These are phyloP conservation scores for Macrolepiota dolichaula DNA, from an alignment of 768 basidiomycete genomes.

Conservation along the genomic window DNA sequence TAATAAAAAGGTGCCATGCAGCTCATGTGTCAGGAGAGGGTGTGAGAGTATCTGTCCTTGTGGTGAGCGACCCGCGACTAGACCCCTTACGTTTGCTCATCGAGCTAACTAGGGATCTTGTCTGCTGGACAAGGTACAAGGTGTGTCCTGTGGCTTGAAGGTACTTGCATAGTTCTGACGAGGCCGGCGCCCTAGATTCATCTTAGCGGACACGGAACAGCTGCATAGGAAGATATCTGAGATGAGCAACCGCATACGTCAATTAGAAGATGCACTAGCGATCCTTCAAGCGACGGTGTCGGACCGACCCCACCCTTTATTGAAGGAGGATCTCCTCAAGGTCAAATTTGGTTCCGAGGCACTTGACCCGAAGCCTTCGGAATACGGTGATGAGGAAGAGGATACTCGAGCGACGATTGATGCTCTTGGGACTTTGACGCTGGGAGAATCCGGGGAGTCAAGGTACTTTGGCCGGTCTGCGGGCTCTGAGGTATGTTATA, in stretches of 20 bases:
- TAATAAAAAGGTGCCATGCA: slow-evolving; percentile 50
- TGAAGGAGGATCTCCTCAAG: slow-evolving; percentile 49
- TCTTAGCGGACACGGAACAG: slow-evolving; percentile 63
- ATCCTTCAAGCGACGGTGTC: slow-evolving; percentile 57
- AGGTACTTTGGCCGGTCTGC: slow-evolving; percentile 66
- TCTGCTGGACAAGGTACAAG: slow-evolving; percentile 52
- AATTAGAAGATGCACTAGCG: slow-evolving; percentile 65
- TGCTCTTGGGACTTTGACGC: slow-evolving; percentile 60
- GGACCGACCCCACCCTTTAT: slow-evolving; percentile 55
- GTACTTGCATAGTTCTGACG: neutral
- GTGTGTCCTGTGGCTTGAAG: slow-evolving; percentile 18
- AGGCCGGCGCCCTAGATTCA: slow-evolving; percentile 39
- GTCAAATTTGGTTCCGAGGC: slow-evolving; percentile 59
- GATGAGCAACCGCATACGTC: slow-evolving; percentile 66
- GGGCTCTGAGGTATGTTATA: slow-evolving; percentile 49
- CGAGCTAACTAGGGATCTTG: slow-evolving; percentile 33
- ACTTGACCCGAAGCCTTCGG: slow-evolving; percentile 23
- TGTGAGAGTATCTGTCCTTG: slow-evolving; percentile 66
- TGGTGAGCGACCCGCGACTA: slow-evolving; percentile 28
- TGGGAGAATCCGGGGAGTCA: slow-evolving; percentile 56
- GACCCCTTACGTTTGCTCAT: neutral
- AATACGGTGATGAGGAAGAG: slow-evolving; percentile 29
- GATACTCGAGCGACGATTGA: slow-evolving; percentile 39
- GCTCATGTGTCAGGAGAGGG: slow-evolving; percentile 51
- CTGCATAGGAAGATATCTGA: slow-evolving; percentile 63